These are phyloP conservation scores for Aspergillus alliaceus DNA, from an alignment of 2,329 filamentous ascomycete species.

Conservation along the genomic window DNA sequence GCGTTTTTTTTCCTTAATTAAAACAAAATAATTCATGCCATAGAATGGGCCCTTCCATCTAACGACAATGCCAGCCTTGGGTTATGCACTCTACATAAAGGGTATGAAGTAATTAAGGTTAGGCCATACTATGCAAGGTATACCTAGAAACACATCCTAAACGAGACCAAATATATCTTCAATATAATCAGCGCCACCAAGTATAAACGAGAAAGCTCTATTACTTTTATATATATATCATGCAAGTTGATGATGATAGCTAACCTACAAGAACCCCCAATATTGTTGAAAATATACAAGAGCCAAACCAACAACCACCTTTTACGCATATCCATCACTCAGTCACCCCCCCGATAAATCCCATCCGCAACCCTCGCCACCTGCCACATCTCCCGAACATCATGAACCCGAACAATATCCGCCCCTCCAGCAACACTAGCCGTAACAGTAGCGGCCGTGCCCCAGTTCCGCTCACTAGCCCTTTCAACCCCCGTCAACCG, in stretches of 20 bases:
- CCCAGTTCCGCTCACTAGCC: slow-evolving; percentile 72
- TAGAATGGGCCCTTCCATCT: not conserved
- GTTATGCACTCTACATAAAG: no score
- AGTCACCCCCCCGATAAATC: slow-evolving; percentile 64
- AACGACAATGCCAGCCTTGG: no score
- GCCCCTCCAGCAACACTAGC: slow-evolving; percentile 84
- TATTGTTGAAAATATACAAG: slow-evolving; percentile 26
- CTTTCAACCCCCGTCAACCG: slow-evolving; percentile 72
- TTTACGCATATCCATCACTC: not conserved
- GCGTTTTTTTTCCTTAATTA: slow-evolving; percentile 6
- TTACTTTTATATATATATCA: not conserved
- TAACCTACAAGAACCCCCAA: not conserved
- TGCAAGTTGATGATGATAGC: not conserved
- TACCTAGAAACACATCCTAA: no score
- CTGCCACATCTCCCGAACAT: slow-evolving; percentile 80
- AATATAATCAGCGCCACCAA: no score
- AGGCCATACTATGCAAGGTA: no score
- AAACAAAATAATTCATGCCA: not conserved
- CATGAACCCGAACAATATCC: slow-evolving; percentile 90
- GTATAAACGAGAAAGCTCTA: no score
- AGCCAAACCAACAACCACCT: not conserved
- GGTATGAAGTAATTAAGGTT: no score
- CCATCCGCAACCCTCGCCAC: slow-evolving; percentile 88
- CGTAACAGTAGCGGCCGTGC: slow-evolving; percentile 84
- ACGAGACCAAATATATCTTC: no score